phyloP scores from a whole-genome alignment of 1,139 yeast species.

The Candida buenavistaensis region DNA sequence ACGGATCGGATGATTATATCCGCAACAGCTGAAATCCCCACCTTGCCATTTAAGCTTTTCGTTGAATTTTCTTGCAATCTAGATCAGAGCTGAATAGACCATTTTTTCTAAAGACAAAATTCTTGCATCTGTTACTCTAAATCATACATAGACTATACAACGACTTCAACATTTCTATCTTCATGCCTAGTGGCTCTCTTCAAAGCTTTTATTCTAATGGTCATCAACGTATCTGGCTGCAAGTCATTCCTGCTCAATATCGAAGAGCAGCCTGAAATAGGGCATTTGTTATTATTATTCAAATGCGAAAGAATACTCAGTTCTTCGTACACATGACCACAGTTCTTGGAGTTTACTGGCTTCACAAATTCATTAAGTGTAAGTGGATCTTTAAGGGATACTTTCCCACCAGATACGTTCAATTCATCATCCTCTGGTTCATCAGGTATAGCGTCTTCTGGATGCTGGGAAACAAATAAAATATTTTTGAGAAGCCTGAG shows the following conservation, averaged over 20 bases:
- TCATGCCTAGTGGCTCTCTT: slow-evolving; percentile 6
- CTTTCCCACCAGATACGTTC: slow-evolving; percentile 64
- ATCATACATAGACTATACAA: slow-evolving; percentile 6
- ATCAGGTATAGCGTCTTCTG: slow-evolving; percentile 45
- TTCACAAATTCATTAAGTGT: slow-evolving; percentile 49
- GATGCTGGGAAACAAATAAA: slow-evolving; percentile 32
- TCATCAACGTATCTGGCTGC: slow-evolving; percentile 48
- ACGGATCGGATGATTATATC: no score
- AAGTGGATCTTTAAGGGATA: slow-evolving; percentile 66
- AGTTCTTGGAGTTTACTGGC: slow-evolving; percentile 54
- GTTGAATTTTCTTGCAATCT: no score
- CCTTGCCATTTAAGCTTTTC: no score
- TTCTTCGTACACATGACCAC: slow-evolving; percentile 64
- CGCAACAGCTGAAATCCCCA: no score
- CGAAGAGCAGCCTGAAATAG: slow-evolving; percentile 49
- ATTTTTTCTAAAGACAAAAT: not conserved
- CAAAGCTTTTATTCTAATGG: slow-evolving; percentile 45
- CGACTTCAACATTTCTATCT: slow-evolving; percentile 12
- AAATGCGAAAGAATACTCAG: slow-evolving; percentile 39
- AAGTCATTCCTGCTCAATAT: slow-evolving; percentile 29
- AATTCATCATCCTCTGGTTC: slow-evolving; percentile 52
- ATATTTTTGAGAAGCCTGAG: slow-evolving; percentile 29
- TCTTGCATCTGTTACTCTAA: not conserved
- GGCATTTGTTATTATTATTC: slow-evolving; percentile 31
- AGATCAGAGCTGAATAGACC: no score